phyloP scores from a whole-genome alignment of 2,329 filamentous ascomycete genomes.

The Bipolaris sorokiniana region DNA sequence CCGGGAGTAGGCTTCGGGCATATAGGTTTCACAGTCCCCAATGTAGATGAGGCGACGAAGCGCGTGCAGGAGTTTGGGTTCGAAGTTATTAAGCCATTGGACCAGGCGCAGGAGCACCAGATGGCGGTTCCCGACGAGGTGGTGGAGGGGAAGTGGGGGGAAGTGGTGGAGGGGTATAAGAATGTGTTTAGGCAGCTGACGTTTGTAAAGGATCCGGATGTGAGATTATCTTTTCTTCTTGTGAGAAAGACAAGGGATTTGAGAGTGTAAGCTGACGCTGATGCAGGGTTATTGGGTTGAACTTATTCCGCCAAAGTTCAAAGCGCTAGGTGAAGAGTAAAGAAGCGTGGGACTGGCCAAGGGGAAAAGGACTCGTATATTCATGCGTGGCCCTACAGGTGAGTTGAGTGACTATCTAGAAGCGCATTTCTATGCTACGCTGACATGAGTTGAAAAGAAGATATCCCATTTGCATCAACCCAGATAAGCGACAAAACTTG shows the following conservation, averaged over 20 bases:
- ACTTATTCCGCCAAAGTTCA: constrained; percentile 35
- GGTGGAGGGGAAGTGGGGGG: constrained; percentile 21
- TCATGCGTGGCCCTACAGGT: no score
- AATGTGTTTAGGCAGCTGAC: constrained; percentile 40
- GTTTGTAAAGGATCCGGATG: constrained; percentile 46
- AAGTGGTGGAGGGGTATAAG: constrained; percentile 37
- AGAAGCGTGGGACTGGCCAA: no score
- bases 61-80: constrained; percentile 31
- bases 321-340: neutral
- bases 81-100: constrained; percentile 38
- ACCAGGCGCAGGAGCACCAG: constrained; percentile 28
- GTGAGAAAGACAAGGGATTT: neutral
- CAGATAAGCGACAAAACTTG: no score
- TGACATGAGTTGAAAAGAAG: no score
- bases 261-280: constrained; percentile 9
- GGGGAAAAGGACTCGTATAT: no score
- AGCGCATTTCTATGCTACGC: no score
- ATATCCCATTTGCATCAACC: no score
- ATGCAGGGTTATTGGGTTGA: constrained; percentile 42
- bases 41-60: constrained; percentile 34
- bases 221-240: constrained; percentile 20
- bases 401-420: no score
- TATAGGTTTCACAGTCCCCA: constrained; percentile 45
- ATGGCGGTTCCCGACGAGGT: constrained; percentile 35
- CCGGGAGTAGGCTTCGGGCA: constrained; percentile 41